Base-by-base conservation (phyloP, 345 rosid genomes). In the Salix caprea region DNA sequence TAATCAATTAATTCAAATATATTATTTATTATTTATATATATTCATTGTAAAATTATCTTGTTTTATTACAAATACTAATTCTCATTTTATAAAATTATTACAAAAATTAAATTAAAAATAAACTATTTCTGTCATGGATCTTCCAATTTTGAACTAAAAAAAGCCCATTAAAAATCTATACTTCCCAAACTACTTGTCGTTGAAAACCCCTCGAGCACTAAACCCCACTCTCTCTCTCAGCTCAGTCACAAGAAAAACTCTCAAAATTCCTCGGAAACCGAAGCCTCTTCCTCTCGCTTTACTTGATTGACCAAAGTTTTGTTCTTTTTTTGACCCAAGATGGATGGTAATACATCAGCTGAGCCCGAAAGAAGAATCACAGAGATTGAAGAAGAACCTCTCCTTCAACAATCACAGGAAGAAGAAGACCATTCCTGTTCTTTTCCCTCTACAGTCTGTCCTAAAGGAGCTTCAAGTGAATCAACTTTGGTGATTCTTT, bases 351-450 rank as follows among this genome's bases (percentile, higher is more conserved):
- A 75, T 50, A 23, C 77, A 9, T 56, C 7, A 36, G 70, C 73
- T 72, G 73, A 24, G 54, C 70, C 76, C 44, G 60, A 78, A 68
- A 66, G 74, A 61, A 79, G 72, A 74, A 73, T 61, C 23, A 16
- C 70, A 12, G 76, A 75, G 56, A 44, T 70, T 2, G 75, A 78
- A 75, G 77, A 81, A 56, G 42, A 75, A 2, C 21, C 9, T 66
- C 74, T 39, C 42, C 34, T 71, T 65, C 78, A 66, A 4, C 72
- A 18, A 1, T 73, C n/a, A 7, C 23, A 65, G 11, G 26, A 56
- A 9, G 5, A 56, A n/a, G 62, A 58, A 42, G 37, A 5, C 9
- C 70, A 70, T 30, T 64, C 30, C 40, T 69, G 70, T 6, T 6
- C n/a, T 82, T 39, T 69, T 52, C 30, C 64, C 40, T 52, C 73